phyloP scores from a whole-genome alignment of 1,284 basidiomycete species.

The Pholiota adiposa region DNA sequence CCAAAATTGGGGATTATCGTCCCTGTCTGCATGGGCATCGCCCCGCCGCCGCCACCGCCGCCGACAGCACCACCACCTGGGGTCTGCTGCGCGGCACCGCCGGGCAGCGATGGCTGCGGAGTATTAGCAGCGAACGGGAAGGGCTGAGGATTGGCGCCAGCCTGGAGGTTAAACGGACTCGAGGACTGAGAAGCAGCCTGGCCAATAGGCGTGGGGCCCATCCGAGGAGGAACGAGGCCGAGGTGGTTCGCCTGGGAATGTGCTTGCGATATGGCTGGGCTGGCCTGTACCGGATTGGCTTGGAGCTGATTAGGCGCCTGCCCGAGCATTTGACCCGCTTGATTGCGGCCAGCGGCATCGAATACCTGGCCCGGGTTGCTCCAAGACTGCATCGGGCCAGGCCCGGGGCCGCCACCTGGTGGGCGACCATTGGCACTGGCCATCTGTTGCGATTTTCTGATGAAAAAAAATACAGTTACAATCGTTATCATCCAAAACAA shows the following conservation, averaged over 20 bases:
- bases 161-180: slow-evolving; percentile 26
- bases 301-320: slow-evolving; percentile 22
- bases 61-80: neutral
- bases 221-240: slow-evolving; percentile 35
- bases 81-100: slow-evolving; percentile 17
- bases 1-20: slow-evolving; percentile 5
- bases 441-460: slow-evolving; percentile 1
- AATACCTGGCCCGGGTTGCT: slow-evolving; percentile 19
- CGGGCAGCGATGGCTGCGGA: slow-evolving; percentile 3
- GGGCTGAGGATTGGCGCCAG: slow-evolving; percentile 18
- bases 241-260: slow-evolving; percentile 33
- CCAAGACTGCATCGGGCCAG: slow-evolving; percentile 16
- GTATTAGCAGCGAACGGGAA: slow-evolving; percentile 29
- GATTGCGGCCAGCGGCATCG: slow-evolving; percentile 15
- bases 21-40: slow-evolving; percentile 3
- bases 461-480: neutral
- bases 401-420: slow-evolving; percentile 11
- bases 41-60: neutral
- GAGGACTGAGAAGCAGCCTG: slow-evolving; percentile 20
- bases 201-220: slow-evolving; percentile 34
- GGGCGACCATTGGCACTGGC: slow-evolving; percentile 3
- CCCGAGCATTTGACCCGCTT: slow-evolving; percentile 13
- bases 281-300: slow-evolving; percentile 31
- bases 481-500: neutral
- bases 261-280: slow-evolving; percentile 34